Evolutionary conservation across 805 yeast genomes (phyloP).

Genomic region (Schizosaccharomyces cryophilus): DNA sequence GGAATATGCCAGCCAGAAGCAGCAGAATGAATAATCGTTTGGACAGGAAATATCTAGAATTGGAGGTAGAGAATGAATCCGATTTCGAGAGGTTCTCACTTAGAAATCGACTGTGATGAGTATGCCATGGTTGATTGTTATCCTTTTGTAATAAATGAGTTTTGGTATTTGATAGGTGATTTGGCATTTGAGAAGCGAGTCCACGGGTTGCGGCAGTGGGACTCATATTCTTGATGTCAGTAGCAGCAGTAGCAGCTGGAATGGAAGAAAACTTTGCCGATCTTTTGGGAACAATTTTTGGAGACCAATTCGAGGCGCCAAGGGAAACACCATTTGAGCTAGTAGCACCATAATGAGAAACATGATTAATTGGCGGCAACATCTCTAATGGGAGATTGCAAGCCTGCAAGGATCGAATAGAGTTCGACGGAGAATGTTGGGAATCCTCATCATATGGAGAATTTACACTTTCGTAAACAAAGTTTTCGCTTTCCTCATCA

Average conservation of each 20-base stretch:
- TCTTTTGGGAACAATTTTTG: neutral
- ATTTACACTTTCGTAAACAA: constrained; percentile 46
- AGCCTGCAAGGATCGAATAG: neutral
- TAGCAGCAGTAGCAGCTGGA: neutral
- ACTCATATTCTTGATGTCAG: neutral
- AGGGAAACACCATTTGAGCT: neutral
- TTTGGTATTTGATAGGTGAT: no score
- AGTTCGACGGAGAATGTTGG: neutral
- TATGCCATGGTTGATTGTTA: no score
- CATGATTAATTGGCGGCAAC: neutral
- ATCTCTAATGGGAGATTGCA: neutral
- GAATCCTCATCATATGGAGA: neutral
- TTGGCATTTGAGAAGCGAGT: no score
- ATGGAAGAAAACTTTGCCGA: neutral
- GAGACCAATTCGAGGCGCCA: neutral
- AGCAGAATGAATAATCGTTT: no score
- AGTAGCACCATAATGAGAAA: neutral
- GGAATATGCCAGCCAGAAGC: no score
- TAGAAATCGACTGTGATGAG: no score
- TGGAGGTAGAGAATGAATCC: no score
- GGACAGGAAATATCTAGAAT: no score
- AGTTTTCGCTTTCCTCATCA: constrained; percentile 80
- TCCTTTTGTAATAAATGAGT: no score
- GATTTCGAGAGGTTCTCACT: no score
- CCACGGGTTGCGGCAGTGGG: neutral